Conservation (phyloP, 768 basidiomycete genomes). For the Kwoniella bestiolae region DNA sequence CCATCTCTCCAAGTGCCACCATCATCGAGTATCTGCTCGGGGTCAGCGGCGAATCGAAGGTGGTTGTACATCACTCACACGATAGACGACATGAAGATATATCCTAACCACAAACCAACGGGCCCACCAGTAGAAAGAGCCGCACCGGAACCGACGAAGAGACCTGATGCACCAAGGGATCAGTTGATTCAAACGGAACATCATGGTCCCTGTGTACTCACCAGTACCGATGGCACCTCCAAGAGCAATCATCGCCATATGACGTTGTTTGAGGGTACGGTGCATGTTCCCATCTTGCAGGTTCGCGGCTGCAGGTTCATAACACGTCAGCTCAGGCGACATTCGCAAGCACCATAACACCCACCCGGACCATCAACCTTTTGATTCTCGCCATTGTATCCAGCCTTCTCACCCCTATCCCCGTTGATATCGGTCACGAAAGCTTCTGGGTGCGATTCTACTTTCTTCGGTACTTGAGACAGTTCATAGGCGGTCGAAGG, state of each 20-base stretch:
- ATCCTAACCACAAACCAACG: constrained; percentile 53
- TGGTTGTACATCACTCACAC: constrained; percentile 31
- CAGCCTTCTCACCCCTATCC: constrained; percentile 22
- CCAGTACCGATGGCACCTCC: constrained; percentile 57
- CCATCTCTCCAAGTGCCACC: constrained; percentile 53
- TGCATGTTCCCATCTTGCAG: constrained; percentile 44
- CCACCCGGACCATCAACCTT: constrained; percentile 35
- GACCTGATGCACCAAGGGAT: constrained; percentile 31
- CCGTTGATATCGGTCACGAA: constrained; percentile 13
- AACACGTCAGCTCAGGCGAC: too few relatives aligned
- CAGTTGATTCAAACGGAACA: background rate
- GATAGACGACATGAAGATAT: constrained; percentile 53
- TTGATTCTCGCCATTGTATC: constrained; percentile 22
- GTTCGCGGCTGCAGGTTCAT: constrained; percentile 24
- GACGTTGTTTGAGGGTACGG: constrained; percentile 53
- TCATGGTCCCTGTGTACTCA: constrained; percentile 12
- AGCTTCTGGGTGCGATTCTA: constrained; percentile 11
- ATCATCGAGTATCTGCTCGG: constrained; percentile 52
- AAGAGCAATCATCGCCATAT: constrained; percentile 58
- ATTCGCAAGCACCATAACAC: too few relatives aligned
- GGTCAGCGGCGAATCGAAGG: background rate
- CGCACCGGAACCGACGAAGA: constrained; percentile 53
- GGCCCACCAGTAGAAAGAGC: constrained; percentile 50
- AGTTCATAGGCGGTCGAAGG: background rate
- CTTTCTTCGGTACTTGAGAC: background rate